These are phyloP conservation scores for Vicia villosa DNA, from an alignment of 306 rosid genomes.

Conservation along the genomic window DNA sequence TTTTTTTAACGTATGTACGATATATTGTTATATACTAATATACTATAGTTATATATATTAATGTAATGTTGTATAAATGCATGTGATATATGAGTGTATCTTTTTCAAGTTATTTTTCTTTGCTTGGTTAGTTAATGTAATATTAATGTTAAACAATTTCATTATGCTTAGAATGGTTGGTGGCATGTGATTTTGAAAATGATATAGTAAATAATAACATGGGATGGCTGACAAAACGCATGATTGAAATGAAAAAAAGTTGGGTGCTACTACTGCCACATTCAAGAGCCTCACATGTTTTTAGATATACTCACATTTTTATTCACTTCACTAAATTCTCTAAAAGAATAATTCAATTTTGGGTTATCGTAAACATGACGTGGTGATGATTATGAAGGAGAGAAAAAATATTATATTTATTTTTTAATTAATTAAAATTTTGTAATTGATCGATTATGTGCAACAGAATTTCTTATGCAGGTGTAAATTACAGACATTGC, in stretches of 20 bases:
- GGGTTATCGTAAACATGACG: too few relatives aligned
- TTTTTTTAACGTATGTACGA: slow-evolving; percentile 44
- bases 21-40: slow-evolving; percentile 31
- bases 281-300: slow-evolving; percentile 14
- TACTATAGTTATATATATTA: too few relatives aligned
- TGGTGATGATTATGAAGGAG: too few relatives aligned
- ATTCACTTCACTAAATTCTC: slow-evolving; percentile 1
- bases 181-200: slow-evolving; percentile 25
- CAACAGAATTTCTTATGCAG: too few relatives aligned
- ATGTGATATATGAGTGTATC: slow-evolving; percentile 30
- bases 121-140: not conserved
- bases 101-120: not conserved
- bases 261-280: not conserved
- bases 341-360: too few relatives aligned
- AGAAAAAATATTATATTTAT: too few relatives aligned
- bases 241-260: not conserved
- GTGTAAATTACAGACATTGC: too few relatives aligned
- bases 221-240: not conserved
- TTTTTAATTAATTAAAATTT: too few relatives aligned
- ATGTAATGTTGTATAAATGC: slow-evolving; percentile 34
- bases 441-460: too few relatives aligned
- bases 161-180: not conserved
- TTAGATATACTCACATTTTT: not conserved
- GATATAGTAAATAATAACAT: slow-evolving; percentile 4
- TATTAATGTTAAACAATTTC: too few relatives aligned